These are phyloP conservation scores for Alternaria sp. DNA, from an alignment of 2,329 filamentous ascomycete species.

Conservation along the genomic window DNA sequence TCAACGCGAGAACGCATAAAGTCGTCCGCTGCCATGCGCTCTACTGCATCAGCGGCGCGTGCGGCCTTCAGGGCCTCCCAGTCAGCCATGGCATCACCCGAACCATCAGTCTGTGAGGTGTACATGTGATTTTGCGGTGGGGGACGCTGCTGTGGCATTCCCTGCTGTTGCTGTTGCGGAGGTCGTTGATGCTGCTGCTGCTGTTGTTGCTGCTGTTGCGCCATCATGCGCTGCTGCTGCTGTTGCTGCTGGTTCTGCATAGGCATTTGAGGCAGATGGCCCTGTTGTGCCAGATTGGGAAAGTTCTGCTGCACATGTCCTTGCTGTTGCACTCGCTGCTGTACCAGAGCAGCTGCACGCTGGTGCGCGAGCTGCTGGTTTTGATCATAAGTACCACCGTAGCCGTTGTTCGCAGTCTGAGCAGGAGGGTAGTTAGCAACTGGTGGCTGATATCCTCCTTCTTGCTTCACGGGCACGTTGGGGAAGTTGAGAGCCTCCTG, in stretches of 20 bases:
- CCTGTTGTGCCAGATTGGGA: slow-evolving; percentile 24
- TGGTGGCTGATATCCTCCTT: slow-evolving; percentile 48
- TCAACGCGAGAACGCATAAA: slow-evolving; percentile 73
- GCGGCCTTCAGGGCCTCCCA: slow-evolving; percentile 66
- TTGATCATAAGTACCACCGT: slow-evolving; percentile 39
- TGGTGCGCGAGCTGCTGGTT: slow-evolving; percentile 61
- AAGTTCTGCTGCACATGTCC: slow-evolving; percentile 35
- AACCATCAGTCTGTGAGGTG: slow-evolving; percentile 77
- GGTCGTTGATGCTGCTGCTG: slow-evolving; percentile 39
- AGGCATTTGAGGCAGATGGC: slow-evolving; percentile 34
- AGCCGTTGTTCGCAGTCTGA: slow-evolving; percentile 42
- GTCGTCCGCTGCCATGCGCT: slow-evolving; percentile 65
- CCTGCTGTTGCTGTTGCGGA: slow-evolving; percentile 25
- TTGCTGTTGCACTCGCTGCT: slow-evolving; percentile 41
- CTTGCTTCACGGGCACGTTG: slow-evolving; percentile 59
- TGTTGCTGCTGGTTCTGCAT: slow-evolving; percentile 38
- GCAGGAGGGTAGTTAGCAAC: slow-evolving; percentile 35
- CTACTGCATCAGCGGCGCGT: slow-evolving; percentile 59
- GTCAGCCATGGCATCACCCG: slow-evolving; percentile 66
- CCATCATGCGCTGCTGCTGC: slow-evolving; percentile 41
- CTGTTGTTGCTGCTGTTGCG: slow-evolving; percentile 35
- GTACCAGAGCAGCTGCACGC: slow-evolving; percentile 58
- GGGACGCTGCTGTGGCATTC: slow-evolving; percentile 31
- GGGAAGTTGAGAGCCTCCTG: slow-evolving; percentile 41
- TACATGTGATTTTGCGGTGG: slow-evolving; percentile 41